Conservation (phyloP, 208 protist species). For the Trypanosoma lewisi region DNA sequence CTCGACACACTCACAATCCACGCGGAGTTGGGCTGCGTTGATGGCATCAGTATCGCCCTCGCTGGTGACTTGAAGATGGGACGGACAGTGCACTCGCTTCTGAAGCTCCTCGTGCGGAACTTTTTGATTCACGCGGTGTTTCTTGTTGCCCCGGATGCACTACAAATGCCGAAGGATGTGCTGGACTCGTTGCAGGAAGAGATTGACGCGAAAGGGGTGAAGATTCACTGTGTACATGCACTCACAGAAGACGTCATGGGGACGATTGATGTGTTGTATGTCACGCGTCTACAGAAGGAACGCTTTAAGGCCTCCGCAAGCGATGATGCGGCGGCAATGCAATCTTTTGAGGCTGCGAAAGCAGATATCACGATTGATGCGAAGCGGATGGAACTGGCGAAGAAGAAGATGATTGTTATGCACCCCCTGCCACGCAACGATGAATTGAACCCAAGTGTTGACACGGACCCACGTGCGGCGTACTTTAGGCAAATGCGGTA, state of each 20-base stretch:
- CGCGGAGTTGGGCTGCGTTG: conserved; percentile 88
- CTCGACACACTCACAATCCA: conserved; percentile 96
- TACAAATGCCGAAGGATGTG: conserved; percentile 91
- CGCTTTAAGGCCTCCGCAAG: conserved; percentile 73
- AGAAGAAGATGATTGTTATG: conserved; percentile 95
- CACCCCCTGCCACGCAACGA: conserved; percentile 97
- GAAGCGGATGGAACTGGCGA: conserved; percentile 62
- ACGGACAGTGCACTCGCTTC: conserved; percentile 96
- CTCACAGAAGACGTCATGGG: conserved; percentile 65
- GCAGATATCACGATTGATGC: conserved; percentile 69
- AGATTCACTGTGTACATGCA: conserved; percentile 22
- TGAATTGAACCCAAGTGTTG: conserved; percentile 93
- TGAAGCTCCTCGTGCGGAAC: conserved; percentile 90
- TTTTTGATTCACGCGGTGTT: conserved; percentile 76
- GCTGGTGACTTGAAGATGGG: conserved; percentile 98
- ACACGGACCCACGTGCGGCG: conserved; percentile 93
- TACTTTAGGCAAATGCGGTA: conserved; percentile 98
- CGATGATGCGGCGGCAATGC: conserved; percentile 51
- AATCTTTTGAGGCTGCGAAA: conserved; percentile 88
- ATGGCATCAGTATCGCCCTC: conserved; percentile 93
- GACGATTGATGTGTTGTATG: conserved; percentile 95
- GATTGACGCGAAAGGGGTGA: conserved; percentile 42
- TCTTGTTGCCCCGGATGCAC: conserved; percentile 84
- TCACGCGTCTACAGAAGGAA: conserved; percentile 97
- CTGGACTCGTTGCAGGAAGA: conserved; percentile 51